Evolutionary conservation across 2,329 filamentous ascomycete genomes (phyloP).

Genomic region (Fusarium pilosicola): DNA sequence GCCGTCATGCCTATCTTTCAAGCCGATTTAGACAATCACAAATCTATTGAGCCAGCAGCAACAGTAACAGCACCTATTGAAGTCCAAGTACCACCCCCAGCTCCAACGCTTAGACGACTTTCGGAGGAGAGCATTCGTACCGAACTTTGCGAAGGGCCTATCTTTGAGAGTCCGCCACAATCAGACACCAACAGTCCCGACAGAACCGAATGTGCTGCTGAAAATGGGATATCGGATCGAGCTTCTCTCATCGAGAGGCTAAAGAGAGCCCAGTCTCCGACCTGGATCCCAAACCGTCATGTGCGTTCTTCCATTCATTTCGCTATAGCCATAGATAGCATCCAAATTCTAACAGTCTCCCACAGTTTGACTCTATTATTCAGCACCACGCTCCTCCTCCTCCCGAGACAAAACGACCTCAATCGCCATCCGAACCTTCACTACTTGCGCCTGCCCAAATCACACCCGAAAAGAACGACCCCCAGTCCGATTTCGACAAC

Average conservation of each 20-base stretch:
- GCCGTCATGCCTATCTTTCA: slow-evolving; percentile 68
- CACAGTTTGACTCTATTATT: slow-evolving; percentile 53
- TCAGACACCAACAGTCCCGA: slow-evolving; percentile 40
- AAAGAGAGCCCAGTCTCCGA: slow-evolving; percentile 80
- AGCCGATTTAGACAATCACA: slow-evolving; percentile 57
- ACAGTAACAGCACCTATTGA: slow-evolving; percentile 35
- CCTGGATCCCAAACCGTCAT: slow-evolving; percentile 75
- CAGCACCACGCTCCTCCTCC: slow-evolving; percentile 30
- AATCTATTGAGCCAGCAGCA: slow-evolving; percentile 41
- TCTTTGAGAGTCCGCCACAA: slow-evolving; percentile 55
- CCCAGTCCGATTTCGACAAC: slow-evolving; percentile 45
- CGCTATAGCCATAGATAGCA: background rate
- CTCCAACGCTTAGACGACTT: slow-evolving; percentile 44
- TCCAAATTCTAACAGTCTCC: slow-evolving; percentile 18
- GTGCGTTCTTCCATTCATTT: slow-evolving; percentile 53
- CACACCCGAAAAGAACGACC: slow-evolving; percentile 50
- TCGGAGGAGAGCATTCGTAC: slow-evolving; percentile 71
- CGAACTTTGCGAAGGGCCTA: slow-evolving; percentile 68
- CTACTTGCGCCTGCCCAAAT: slow-evolving; percentile 60
- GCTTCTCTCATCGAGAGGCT: slow-evolving; percentile 84
- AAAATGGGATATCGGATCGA: slow-evolving; percentile 65
- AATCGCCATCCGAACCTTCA: slow-evolving; percentile 51
- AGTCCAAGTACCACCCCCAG: slow-evolving; percentile 23
- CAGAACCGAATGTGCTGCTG: slow-evolving; percentile 41
- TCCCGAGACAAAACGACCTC: slow-evolving; percentile 38